Evolutionary conservation across 208 protist genomes (phyloP).

Genomic region (Leishmania guyanensis): DNA sequence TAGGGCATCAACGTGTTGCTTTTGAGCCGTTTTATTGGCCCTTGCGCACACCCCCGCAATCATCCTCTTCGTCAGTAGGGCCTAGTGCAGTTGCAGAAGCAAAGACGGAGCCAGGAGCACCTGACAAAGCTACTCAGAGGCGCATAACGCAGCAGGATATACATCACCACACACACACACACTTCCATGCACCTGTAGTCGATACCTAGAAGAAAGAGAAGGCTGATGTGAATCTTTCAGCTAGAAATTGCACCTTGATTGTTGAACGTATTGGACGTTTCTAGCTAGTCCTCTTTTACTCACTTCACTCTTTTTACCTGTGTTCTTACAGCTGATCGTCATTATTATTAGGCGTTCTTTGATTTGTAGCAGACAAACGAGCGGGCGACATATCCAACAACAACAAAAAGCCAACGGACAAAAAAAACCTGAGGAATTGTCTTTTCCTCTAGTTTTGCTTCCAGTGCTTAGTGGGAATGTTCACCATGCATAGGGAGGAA

Average conservation of each 20-base stretch:
- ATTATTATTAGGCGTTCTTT: background rate
- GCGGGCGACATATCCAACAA: background rate
- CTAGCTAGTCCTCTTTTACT: background rate
- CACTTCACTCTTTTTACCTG: background rate
- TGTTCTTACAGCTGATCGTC: background rate
- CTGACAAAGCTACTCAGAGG: background rate
- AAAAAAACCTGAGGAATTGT: background rate
- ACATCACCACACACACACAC: background rate
- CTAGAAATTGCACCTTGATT: background rate
- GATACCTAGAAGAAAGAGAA: background rate
- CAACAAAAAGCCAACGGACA: background rate
- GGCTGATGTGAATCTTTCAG: background rate
- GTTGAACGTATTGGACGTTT: background rate
- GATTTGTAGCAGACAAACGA: background rate
- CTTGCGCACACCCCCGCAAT: background rate
- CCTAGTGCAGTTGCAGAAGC: background rate
- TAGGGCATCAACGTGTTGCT: background rate
- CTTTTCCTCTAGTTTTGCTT: background rate
- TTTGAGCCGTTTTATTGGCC: background rate
- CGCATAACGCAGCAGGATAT: background rate
- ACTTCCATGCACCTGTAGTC: background rate
- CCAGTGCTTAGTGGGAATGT: background rate
- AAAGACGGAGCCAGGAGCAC: background rate
- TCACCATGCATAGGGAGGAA: background rate
- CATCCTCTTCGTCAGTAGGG: background rate